These are phyloP conservation scores for Scheffersomyces illinoinensis DNA, from an alignment of 1,139 yeast species.

Conservation along the genomic window DNA sequence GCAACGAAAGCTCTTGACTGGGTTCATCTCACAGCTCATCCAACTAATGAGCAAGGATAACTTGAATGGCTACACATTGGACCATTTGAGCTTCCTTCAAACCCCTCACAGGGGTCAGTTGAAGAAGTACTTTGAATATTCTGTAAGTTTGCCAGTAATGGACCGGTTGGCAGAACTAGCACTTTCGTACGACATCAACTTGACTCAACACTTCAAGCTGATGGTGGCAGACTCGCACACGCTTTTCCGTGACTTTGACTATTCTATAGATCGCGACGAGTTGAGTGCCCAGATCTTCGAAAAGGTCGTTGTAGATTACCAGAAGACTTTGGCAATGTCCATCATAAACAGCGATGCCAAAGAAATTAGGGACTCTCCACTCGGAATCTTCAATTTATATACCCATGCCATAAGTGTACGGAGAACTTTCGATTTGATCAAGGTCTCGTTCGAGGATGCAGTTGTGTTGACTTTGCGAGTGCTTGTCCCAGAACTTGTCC, in stretches of 20 bases:
- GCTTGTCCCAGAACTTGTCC: conserved; percentile 40
- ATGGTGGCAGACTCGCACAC: conserved; percentile 27
- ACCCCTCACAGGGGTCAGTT: conserved; percentile 10
- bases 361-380: conserved; percentile 27
- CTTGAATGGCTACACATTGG: conserved; percentile 24
- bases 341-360: conserved; percentile 27
- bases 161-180: conserved; percentile 56
- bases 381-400: conserved; percentile 32
- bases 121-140: conserved; percentile 13
- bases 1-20: conserved; percentile 46
- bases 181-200: conserved; percentile 62
- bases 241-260: conserved; percentile 27
- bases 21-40: conserved; percentile 46
- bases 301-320: conserved; percentile 35
- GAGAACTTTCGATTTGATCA: conserved; percentile 15
- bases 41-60: conserved; percentile 34
- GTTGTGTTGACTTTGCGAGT: conserved; percentile 33
- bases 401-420: conserved; percentile 23
- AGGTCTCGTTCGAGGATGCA: conserved; percentile 33
- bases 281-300: conserved; percentile 33
- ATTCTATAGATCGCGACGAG: conserved; percentile 9
- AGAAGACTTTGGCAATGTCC: conserved; percentile 26
- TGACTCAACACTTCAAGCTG: conserved; percentile 39
- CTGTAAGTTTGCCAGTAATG: conserved; percentile 21
- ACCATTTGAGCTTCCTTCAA: conserved; percentile 24